These are phyloP conservation scores for Spiromastix sp. DNA, from an alignment of 2,329 filamentous ascomycete species.

Conservation along the genomic window DNA sequence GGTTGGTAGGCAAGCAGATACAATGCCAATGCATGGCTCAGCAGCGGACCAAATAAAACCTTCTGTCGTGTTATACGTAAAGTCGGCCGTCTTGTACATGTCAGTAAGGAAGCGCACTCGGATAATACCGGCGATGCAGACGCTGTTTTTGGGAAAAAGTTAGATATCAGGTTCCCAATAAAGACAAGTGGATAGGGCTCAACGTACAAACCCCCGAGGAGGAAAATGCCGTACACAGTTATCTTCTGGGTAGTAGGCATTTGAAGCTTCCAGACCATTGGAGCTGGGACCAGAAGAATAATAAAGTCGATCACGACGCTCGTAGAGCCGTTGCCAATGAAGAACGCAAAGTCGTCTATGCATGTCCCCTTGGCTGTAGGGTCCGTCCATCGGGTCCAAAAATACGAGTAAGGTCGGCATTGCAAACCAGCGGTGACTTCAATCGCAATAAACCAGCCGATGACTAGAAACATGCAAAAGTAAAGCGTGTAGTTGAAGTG, in stretches of 20 bases:
- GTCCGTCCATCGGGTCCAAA: conserved; percentile 9
- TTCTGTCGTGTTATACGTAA: conserved; percentile 20
- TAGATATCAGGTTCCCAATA: neutral
- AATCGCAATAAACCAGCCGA: conserved; percentile 9
- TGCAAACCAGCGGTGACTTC: conserved; percentile 6
- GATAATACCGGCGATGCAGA: conserved; percentile 32
- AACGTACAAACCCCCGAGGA: conserved; percentile 26
- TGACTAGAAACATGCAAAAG: conserved; percentile 6
- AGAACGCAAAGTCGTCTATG: conserved; percentile 7
- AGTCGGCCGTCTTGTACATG: conserved; percentile 31
- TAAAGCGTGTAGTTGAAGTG: conserved; percentile 2
- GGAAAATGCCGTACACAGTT: conserved; percentile 26
- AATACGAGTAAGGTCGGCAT: conserved; percentile 8
- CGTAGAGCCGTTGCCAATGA: conserved; percentile 9
- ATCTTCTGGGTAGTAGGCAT: conserved; percentile 25
- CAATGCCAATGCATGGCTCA: conserved; percentile 25
- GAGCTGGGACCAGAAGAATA: conserved; percentile 13
- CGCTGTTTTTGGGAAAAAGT: conserved; percentile 9
- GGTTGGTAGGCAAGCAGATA: conserved; percentile 26
- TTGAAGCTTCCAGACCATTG: conserved; percentile 16
- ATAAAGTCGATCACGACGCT: conserved; percentile 10
- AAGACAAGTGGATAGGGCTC: neutral
- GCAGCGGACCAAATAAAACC: conserved; percentile 24
- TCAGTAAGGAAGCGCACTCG: conserved; percentile 32
- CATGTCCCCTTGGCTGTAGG: conserved; percentile 1